Evolutionary conservation across 2,329 filamentous ascomycete genomes (phyloP).

Genomic region (Alternaria conjuncta): DNA sequence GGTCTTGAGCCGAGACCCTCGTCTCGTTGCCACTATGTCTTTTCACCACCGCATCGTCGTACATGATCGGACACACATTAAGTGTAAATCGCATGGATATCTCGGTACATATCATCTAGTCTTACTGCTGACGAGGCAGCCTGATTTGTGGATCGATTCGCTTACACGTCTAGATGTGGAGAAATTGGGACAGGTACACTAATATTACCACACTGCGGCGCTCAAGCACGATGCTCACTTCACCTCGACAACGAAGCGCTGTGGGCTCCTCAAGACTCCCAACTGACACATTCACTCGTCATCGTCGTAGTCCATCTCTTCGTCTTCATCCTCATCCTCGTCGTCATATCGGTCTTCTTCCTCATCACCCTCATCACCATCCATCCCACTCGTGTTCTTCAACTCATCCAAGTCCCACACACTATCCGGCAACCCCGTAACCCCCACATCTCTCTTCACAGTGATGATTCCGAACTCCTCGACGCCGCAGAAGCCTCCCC

Average conservation of each 20-base stretch:
- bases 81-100: neutral
- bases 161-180: neutral
- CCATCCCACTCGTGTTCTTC: conserved; percentile 39
- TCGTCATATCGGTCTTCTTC: neutral
- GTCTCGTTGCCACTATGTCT: neutral
- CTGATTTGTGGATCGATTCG: neutral
- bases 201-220: conserved; percentile 34
- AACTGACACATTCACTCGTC: conserved; percentile 47
- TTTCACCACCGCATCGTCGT: neutral
- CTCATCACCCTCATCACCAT: neutral
- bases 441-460: conserved; percentile 47
- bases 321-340: neutral
- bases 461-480: conserved; percentile 59
- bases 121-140: neutral
- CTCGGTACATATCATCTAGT: neutral
- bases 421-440: conserved; percentile 50
- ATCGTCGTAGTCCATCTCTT: neutral
- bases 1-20: neutral
- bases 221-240: conserved; percentile 55
- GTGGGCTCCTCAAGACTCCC: conserved; percentile 57
- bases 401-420: conserved; percentile 55
- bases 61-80: neutral
- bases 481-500: conserved; percentile 24
- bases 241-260: conserved; percentile 53
- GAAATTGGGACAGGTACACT: neutral